phyloP scores from a whole-genome alignment of 192 early-diverging fungal species.

The Coemansia sp. region DNA sequence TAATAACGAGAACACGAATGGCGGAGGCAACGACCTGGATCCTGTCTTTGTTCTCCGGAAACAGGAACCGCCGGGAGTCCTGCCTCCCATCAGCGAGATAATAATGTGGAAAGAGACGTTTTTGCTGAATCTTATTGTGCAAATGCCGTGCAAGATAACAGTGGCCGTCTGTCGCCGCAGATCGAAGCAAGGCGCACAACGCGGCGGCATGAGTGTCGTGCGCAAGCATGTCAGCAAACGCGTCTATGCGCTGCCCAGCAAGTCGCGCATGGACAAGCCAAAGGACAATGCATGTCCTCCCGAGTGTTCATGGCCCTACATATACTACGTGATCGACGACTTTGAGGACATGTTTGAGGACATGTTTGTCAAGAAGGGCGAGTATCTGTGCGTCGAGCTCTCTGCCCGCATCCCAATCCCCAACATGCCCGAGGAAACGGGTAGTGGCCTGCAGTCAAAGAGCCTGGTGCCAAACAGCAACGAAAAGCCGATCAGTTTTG shows the following conservation, averaged over 20 bases:
- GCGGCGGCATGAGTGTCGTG: constrained; percentile 72
- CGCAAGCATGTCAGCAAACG: constrained; percentile 68
- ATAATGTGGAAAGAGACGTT: constrained; percentile 93
- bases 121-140: constrained; percentile 87
- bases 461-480: constrained; percentile 19
- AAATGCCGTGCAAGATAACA: constrained; percentile 88
- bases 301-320: constrained; percentile 88
- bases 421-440: constrained; percentile 37
- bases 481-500: constrained; percentile 45
- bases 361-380: constrained; percentile 78
- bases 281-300: constrained; percentile 78
- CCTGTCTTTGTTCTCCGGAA: constrained; percentile 87
- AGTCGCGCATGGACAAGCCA: constrained; percentile 84
- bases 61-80: constrained; percentile 56
- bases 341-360: constrained; percentile 90
- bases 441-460: constrained; percentile 22
- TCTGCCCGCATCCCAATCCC: constrained; percentile 72
- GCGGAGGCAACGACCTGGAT: constrained; percentile 54
- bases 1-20: background rate
- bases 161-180: constrained; percentile 81
- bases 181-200: constrained; percentile 57
- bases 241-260: constrained; percentile 89
- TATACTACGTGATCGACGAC: constrained; percentile 93
- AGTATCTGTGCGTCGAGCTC: constrained; percentile 91
- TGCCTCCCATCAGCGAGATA: constrained; percentile 70